Base-by-base conservation (phyloP, 2,329 filamentous ascomycete species). In the Hansfordia pulvinata region DNA sequence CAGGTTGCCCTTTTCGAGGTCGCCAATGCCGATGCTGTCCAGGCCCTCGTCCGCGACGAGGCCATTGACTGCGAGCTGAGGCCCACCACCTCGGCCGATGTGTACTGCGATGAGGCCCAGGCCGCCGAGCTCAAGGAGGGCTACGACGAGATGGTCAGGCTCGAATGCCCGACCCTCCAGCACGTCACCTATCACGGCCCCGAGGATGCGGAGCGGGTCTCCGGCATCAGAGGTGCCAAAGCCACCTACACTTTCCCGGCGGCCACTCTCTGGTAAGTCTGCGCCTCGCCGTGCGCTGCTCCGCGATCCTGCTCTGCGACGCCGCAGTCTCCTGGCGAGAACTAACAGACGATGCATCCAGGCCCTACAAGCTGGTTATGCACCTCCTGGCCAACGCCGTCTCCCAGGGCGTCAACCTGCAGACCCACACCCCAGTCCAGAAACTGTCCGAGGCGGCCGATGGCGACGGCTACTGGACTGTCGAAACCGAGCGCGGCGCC, bases 401-500 rank as follows among this genome's bases (percentile, higher is more conserved):
- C 5, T 12, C 11, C 10, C 27, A 29, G 6, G 40, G 39, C 8
- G 37, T 31, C 11, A 45, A 46, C 23, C 33, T 45, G n/a, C 40
- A 47, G 30, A 46, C 43, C 10, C 36, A 37, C 19, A 44, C 43
- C 8, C 29, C 36, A 2, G 44, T 42, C 7, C 25, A 26, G 6
- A 28, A 30, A 5, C 29, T 50, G 3, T 41, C 37, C 4, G 26
- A 35, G 1, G 31, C 33, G 14, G 10, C 33, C 0, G 37, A 44
- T 17, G 26, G 28, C 6, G 36, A 41, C 8, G 40, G 42, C 8
- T 35, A 36, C n/a, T 69, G 63, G 52, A 54, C 43, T 2, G 46
- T 73, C 2, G 41, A 54, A 8, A 78, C 73, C 3, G 42, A 54
- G 1, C 60, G 73, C 12, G 76, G 75, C 8, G 42, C 33, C 0